Evolutionary conservation across 2,329 filamentous ascomycete genomes (phyloP).

Genomic region (Sporothrix pseudoabietina): DNA sequence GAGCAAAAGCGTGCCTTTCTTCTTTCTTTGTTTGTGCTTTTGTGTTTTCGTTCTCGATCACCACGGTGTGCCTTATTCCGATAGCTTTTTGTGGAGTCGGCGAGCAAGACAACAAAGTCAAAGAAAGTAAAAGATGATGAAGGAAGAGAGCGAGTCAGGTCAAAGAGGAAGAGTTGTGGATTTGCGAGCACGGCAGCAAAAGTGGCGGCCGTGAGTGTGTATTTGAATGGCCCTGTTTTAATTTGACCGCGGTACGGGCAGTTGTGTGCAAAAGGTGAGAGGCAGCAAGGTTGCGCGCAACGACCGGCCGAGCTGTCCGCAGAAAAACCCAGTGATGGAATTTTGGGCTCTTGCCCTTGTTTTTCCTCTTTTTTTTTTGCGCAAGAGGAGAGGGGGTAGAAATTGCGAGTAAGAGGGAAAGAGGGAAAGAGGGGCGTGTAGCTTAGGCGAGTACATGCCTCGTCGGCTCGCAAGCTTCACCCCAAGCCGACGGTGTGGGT

Average conservation of each 20-base stretch:
- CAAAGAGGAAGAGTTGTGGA: slow-evolving; percentile 3
- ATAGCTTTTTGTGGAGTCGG: slow-evolving; percentile 27
- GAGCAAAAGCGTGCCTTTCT: slow-evolving; percentile 13
- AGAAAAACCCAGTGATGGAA: slow-evolving; percentile 12
- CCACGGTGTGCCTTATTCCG: slow-evolving; percentile 18
- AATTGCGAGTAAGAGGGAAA: slow-evolving; percentile 9
- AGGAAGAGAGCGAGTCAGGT: slow-evolving; percentile 30
- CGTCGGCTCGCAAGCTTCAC: background rate
- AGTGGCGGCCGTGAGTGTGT: slow-evolving; percentile 43
- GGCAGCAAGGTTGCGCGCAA: slow-evolving; percentile 38
- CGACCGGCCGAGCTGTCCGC: slow-evolving; percentile 33
- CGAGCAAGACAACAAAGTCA: slow-evolving; percentile 15
- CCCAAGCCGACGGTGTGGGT: slow-evolving; percentile 33
- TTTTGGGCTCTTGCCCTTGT: slow-evolving; percentile 28
- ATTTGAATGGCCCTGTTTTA: slow-evolving; percentile 42
- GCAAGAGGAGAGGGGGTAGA: slow-evolving; percentile 23
- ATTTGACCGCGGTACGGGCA: slow-evolving; percentile 39
- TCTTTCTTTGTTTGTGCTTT: slow-evolving; percentile 4
- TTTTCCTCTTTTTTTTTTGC: slow-evolving; percentile 28
- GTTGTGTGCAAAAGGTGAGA: slow-evolving; percentile 16
- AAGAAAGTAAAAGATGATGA: slow-evolving; percentile 25
- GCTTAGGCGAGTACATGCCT: background rate
- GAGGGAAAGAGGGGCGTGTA: background rate
- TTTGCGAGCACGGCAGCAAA: slow-evolving; percentile 33
- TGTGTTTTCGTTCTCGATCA: slow-evolving; percentile 11